phyloP scores from a whole-genome alignment of 305 asterid species.

The Fraxinus sp. region DNA sequence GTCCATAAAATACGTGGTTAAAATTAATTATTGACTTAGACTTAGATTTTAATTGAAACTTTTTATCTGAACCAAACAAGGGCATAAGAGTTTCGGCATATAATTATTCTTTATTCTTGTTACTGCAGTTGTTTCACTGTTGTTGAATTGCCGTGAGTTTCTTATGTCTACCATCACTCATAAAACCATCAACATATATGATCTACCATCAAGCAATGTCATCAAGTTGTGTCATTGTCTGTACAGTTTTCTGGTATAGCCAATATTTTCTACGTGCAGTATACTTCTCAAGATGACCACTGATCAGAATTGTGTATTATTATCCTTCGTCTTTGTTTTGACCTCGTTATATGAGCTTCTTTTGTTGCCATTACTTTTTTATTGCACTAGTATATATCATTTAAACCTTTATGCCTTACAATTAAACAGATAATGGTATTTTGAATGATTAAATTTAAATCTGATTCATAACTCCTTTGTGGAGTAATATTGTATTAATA shows the following conservation, averaged over 20 bases:
- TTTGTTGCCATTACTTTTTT: neutral
- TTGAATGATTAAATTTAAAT: too few species aligned
- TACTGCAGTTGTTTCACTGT: neutral
- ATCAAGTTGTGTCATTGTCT: neutral
- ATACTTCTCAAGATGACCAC: neutral
- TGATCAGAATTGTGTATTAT: neutral
- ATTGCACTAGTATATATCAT: neutral
- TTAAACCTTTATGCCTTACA: neutral
- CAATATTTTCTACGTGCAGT: neutral
- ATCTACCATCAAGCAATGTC: neutral
- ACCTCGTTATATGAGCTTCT: neutral
- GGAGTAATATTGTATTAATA: neutral
- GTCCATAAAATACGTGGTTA: neutral
- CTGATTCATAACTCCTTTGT: neutral
- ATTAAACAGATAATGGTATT: neutral
- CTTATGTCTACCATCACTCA: neutral
- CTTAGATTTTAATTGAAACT: neutral
- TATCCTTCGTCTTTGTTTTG: neutral
- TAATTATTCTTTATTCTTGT: neutral
- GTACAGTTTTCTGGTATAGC: neutral
- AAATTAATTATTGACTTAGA: neutral
- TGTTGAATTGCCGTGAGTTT: neutral
- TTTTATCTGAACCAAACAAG: neutral
- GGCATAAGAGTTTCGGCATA: neutral
- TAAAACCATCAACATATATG: neutral